A percentile compares a stretch with the other conserved stretches of the same genome.
These are phyloP conservation scores for Corynascus novoguineensis DNA, from an alignment of 495 filamentous ascomycete species.

Conservation along the genomic window DNA sequence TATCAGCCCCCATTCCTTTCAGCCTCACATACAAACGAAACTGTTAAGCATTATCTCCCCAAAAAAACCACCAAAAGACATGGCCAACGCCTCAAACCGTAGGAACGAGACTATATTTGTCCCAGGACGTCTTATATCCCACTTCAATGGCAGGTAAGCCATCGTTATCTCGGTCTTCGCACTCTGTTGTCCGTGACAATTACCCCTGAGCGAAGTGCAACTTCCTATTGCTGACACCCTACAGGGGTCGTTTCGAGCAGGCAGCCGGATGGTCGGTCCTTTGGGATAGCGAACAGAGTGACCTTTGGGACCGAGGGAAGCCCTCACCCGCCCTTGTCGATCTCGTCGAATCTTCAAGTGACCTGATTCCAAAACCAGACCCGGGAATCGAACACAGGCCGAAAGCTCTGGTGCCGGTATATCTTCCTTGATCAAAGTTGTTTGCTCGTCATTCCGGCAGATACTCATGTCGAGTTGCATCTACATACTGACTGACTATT, in stretches of 20 bases:
- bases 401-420: conserved; percentile 5
- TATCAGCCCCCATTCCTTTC: too few relatives aligned
- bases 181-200: not conserved
- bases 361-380: not conserved
- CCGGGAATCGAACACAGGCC: not conserved
- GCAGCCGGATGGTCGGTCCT: conserved; percentile 32
- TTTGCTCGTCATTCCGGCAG: not conserved
- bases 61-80: too few relatives aligned
- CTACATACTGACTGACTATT: too few relatives aligned
- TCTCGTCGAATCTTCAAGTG: conserved; percentile 27
- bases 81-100: too few relatives aligned
- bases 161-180: not conserved
- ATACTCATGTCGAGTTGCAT: not conserved
- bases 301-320: conserved; percentile 41
- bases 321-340: conserved; percentile 42
- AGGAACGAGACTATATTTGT: not conserved
- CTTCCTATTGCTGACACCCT: not conserved
- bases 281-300: conserved; percentile 34
- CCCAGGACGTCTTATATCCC: not conserved
- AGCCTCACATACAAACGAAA: too few relatives aligned
- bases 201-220: too few relatives aligned
- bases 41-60: too few relatives aligned
- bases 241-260: not conserved
- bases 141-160: not conserved
- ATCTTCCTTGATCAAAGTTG: too few relatives aligned